These are phyloP conservation scores for Inga laurina DNA, from an alignment of 306 rosid genomes.

Conservation along the genomic window DNA sequence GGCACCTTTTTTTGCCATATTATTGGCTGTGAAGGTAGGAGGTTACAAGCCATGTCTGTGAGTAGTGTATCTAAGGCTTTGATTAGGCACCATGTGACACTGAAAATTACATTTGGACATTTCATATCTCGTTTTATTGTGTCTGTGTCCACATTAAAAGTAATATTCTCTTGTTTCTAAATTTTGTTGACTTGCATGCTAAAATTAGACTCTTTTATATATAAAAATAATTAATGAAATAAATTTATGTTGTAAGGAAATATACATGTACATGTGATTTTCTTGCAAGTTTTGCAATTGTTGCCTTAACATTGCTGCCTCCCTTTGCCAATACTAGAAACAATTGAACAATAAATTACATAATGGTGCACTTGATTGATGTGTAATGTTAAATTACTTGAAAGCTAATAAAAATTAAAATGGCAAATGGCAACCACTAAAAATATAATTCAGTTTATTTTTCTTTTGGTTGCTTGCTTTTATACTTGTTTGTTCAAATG, in stretches of 20 bases:
- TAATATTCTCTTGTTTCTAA: background rate
- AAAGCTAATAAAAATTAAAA: too few relatives aligned
- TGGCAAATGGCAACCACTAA: too few relatives aligned
- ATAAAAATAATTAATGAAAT: background rate
- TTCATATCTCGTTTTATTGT: background rate
- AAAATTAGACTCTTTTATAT: background rate
- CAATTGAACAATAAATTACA: slow-evolving; percentile 6
- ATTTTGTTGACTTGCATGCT: background rate
- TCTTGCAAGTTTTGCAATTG: slow-evolving; percentile 80
- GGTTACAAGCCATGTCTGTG: background rate
- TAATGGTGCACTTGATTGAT: background rate
- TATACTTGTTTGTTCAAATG: too few relatives aligned
- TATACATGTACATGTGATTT: slow-evolving; percentile 63
- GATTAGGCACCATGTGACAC: background rate
- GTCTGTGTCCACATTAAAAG: background rate
- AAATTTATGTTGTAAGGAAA: background rate
- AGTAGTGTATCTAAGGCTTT: background rate
- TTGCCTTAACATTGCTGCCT: slow-evolving; percentile 78
- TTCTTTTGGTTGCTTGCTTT: too few relatives aligned
- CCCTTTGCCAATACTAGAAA: slow-evolving; percentile 88
- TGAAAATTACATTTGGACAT: background rate
- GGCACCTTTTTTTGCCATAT: too few relatives aligned
- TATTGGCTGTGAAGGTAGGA: too few relatives aligned
- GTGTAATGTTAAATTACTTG: too few relatives aligned
- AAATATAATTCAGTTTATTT: too few relatives aligned